These are phyloP conservation scores for Cardamine chenopodiifolia DNA, from an alignment of 345 rosid species.

Conservation along the genomic window DNA sequence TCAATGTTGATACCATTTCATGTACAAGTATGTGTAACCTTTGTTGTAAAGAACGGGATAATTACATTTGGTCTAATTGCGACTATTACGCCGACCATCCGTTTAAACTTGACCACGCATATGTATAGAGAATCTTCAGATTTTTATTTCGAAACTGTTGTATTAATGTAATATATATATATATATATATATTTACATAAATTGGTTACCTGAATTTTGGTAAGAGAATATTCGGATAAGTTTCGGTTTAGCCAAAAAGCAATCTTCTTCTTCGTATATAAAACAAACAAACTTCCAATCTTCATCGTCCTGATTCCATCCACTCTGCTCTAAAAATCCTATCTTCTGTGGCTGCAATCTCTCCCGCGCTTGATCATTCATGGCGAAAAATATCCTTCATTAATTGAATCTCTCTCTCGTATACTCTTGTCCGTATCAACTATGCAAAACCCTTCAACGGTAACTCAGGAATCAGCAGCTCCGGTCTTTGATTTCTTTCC, in stretches of 20 bases:
- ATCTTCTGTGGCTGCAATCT: slow-evolving; percentile 30
- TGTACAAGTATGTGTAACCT: too few species aligned
- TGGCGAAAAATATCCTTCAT: not conserved
- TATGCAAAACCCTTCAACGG: slow-evolving; percentile 73
- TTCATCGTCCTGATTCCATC: slow-evolving; percentile 13
- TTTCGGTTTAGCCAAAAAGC: slow-evolving; percentile 26
- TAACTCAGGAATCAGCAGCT: slow-evolving; percentile 58
- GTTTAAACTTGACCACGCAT: not conserved
- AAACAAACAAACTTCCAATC: slow-evolving; percentile 17
- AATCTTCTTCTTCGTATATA: not conserved
- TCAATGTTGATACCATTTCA: not conserved
- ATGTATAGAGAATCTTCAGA: not conserved
- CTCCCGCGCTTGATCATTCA: slow-evolving; percentile 11
- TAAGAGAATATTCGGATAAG: slow-evolving; percentile 36
- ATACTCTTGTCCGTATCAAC: slow-evolving; percentile 2
- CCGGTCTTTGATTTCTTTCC: slow-evolving; percentile 54
- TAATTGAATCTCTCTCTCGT: slow-evolving; percentile 2
- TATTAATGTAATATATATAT: slow-evolving; percentile 9
- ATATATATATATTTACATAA: slow-evolving; percentile 23
- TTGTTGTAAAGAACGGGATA: not conserved
- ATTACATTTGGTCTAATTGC: not conserved
- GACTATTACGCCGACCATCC: slow-evolving; percentile 24
- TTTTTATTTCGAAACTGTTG: not conserved
- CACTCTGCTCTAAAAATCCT: slow-evolving; percentile 17
- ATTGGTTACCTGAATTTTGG: slow-evolving; percentile 27